Conservation (phyloP, 148 eudicot species). For the Cornus florida region DNA sequence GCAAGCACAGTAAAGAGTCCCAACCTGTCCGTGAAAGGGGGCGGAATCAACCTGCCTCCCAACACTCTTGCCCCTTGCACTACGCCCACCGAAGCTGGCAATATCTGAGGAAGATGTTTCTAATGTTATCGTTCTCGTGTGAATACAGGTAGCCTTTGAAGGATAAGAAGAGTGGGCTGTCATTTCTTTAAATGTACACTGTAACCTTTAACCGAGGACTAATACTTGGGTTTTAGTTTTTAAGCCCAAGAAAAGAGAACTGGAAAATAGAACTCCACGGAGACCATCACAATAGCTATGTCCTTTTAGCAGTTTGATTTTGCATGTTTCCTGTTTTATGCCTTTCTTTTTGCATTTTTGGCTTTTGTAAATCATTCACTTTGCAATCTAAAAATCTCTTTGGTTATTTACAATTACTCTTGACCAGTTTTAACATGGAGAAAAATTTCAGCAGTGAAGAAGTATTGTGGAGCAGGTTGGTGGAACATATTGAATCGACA, state of each 20-base stretch:
- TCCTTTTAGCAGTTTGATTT: constrained; percentile 10
- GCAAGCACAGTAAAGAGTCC: constrained; percentile 32
- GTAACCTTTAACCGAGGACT: constrained; percentile 24
- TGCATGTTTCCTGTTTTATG: neutral
- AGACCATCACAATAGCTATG: constrained; percentile 7
- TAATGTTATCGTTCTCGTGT: constrained; percentile 22
- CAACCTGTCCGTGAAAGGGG: constrained; percentile 36
- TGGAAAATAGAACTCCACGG: neutral
- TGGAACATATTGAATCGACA: neutral
- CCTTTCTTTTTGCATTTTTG: neutral
- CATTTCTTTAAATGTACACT: constrained; percentile 24
- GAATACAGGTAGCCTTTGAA: constrained; percentile 36
- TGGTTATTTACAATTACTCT: neutral
- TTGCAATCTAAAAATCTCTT: neutral
- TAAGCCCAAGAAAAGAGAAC: constrained; percentile 25
- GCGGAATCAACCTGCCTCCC: constrained; percentile 26
- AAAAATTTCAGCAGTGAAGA: neutral
- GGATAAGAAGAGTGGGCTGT: constrained; percentile 16
- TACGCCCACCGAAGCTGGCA: constrained; percentile 6
- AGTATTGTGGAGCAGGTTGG: neutral
- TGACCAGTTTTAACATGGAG: neutral
- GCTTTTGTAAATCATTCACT: constrained; percentile 7
- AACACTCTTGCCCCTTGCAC: constrained; percentile 28
- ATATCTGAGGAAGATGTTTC: neutral
- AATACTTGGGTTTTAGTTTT: constrained; percentile 22